Evolutionary conservation across 139 green algal species (phyloP).

Genomic region (Chlorella sp.): DNA sequence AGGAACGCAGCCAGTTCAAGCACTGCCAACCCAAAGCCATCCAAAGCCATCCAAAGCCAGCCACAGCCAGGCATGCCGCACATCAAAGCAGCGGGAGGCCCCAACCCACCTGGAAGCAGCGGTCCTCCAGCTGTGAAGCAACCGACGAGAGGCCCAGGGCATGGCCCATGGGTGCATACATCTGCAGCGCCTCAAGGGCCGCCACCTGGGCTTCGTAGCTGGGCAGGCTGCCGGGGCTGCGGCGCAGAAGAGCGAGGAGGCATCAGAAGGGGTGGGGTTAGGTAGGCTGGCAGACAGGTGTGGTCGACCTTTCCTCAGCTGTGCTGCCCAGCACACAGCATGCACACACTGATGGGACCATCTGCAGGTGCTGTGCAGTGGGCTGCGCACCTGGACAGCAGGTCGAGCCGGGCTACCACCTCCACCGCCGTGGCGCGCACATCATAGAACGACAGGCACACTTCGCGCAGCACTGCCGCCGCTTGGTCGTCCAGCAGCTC

Average conservation of each 20-base stretch:
- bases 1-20: too few species aligned
- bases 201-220: constrained; percentile 33
- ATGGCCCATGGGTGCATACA: constrained; percentile 89
- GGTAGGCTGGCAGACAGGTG: neutral
- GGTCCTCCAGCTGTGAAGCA: constrained; percentile 75
- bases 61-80: too few species aligned
- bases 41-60: too few species aligned
- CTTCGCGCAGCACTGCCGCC: constrained; percentile 76
- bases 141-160: constrained; percentile 75
- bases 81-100: too few species aligned
- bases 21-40: too few species aligned
- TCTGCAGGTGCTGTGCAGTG: too few species aligned
- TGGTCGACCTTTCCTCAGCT: too few species aligned
- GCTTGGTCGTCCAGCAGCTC: constrained; percentile 90
- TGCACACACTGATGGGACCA: too few species aligned
- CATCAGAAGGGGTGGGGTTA: neutral
- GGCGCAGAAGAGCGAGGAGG: neutral
- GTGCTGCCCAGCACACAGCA: neutral
- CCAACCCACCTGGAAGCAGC: constrained; percentile 73
- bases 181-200: constrained; percentile 85
- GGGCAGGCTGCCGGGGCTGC: constrained; percentile 14
- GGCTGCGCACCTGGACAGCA: constrained; percentile 65
- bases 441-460: constrained; percentile 90
- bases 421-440: constrained; percentile 84
- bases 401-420: constrained; percentile 78